Evolutionary conservation across 768 basidiomycete genomes (phyloP).

Genomic region (Amanita thiersii): DNA sequence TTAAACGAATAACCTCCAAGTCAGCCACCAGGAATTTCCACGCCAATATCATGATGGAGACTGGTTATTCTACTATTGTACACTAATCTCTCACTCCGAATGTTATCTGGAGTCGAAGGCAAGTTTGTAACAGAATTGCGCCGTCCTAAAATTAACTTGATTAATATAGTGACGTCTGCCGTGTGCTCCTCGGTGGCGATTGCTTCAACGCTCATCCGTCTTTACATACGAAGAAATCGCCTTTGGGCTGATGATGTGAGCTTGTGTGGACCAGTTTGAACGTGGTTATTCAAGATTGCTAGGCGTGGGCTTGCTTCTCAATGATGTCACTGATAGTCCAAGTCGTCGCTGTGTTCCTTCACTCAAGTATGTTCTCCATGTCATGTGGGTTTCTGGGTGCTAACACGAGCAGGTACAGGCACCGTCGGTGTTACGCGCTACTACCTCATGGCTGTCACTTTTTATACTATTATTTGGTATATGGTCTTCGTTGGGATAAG

Average conservation of each 20-base stretch:
- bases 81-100: too few species aligned
- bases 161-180: slow-evolving; percentile 22
- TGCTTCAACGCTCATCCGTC: slow-evolving; percentile 20
- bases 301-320: slow-evolving; percentile 24
- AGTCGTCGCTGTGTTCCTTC: slow-evolving; percentile 21
- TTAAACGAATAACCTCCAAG: too few species aligned
- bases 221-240: slow-evolving; percentile 21
- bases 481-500: background rate
- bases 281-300: background rate
- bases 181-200: slow-evolving; percentile 26
- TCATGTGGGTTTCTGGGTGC: background rate
- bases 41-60: too few species aligned
- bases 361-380: slow-evolving; percentile 13
- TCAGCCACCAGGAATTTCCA: too few species aligned
- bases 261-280: background rate
- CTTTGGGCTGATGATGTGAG: slow-evolving; percentile 31
- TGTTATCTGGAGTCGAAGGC: too few species aligned
- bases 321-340: slow-evolving; percentile 19
- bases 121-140: too few species aligned
- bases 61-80: too few species aligned
- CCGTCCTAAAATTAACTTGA: too few species aligned
- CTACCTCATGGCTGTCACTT: slow-evolving; percentile 27
- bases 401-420: slow-evolving; percentile 2
- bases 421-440: slow-evolving; percentile 18
- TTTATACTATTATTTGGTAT: slow-evolving; percentile 33